Base-by-base conservation (phyloP, 495 filamentous ascomycete genomes). In the Penicillium maclennaniae region DNA sequence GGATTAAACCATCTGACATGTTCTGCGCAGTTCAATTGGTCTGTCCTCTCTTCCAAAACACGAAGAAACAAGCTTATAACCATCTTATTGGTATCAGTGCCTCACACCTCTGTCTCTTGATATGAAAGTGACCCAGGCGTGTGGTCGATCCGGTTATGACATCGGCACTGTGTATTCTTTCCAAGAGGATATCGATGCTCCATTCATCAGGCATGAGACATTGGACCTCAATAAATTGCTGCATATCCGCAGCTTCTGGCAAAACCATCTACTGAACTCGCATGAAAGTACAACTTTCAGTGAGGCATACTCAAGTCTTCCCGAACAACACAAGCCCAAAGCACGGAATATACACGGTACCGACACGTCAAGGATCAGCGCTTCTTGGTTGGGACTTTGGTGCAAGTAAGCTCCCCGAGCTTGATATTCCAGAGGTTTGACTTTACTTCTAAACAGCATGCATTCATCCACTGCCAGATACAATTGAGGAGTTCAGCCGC, bases 171-270 rank as follows among this genome's bases (percentile, higher is more conserved):
- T 69, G 7, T 75, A 73, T 41, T 58, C 62, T 6, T 65, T 45
- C 40, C 41, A 17, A 6, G 28, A 23, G 0, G 37, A 47, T 15
- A 10, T 51, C 7, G 25, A 19, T 9, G 23, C 16, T 0, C 54
- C 62, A 0, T 54, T 65, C 31, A 56, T 67, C 4, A 25, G 54
- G 2, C 45, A 50, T 1, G 27, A 44, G 0, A 36, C 42, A 0
- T 50, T 67, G 0, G 43, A 67, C 19, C 44, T 73, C 4, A 6
- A 36, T 10, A 61, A 23, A 5, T 26, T 69, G 7, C 34, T 72
- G 36, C 60, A 72, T n/a, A 61, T 71, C 14, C 68, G 70, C 10
- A 68, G 63, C 46, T 73, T 73, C 44, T 75, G 72, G 72, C 61
- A 68, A 20, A 63, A 65, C 7, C 70, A 75, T 46, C 43, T 75